phyloP scores from a whole-genome alignment of 441 rosid species.

The Aleurites moluccanus region DNA sequence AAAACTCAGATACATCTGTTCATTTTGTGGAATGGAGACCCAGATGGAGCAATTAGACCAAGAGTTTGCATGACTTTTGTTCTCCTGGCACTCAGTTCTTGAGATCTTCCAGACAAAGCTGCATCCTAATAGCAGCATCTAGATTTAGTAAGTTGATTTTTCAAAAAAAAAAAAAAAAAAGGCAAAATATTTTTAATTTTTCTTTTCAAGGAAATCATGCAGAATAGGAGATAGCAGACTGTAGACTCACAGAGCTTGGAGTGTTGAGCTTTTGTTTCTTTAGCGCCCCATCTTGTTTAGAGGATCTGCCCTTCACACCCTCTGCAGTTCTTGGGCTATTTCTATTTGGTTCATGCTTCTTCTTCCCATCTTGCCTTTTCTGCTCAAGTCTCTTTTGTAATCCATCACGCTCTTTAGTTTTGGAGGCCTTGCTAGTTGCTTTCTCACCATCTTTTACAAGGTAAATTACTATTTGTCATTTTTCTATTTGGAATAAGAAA shows the following conservation, averaged over 20 bases:
- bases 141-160: background rate
- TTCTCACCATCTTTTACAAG: background rate
- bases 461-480: background rate
- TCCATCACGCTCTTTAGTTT: constrained; percentile 16
- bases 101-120: constrained; percentile 28
- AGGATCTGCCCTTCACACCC: constrained; percentile 7
- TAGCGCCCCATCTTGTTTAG: constrained; percentile 11
- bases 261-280: constrained; percentile 17
- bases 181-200: background rate
- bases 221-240: constrained; percentile 8
- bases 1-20: constrained; percentile 13
- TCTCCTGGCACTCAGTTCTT: constrained; percentile 42
- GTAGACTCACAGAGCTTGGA: constrained; percentile 29
- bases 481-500: background rate
- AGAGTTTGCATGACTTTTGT: constrained; percentile 63
- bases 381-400: constrained; percentile 8
- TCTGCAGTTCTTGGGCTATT: constrained; percentile 8
- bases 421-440: background rate
- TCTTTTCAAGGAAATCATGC: background rate
- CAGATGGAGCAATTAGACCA: constrained; percentile 56
- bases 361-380: background rate
- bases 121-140: constrained; percentile 28
- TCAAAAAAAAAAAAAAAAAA: background rate
- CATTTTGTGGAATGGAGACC: constrained; percentile 51
- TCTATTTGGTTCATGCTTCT: constrained; percentile 13